Percentiles rank a stretch among this genome's conserved stretches.
These are phyloP conservation scores for Diospyros kaki DNA, from an alignment of 148 eudicot genomes.

Conservation along the genomic window DNA sequence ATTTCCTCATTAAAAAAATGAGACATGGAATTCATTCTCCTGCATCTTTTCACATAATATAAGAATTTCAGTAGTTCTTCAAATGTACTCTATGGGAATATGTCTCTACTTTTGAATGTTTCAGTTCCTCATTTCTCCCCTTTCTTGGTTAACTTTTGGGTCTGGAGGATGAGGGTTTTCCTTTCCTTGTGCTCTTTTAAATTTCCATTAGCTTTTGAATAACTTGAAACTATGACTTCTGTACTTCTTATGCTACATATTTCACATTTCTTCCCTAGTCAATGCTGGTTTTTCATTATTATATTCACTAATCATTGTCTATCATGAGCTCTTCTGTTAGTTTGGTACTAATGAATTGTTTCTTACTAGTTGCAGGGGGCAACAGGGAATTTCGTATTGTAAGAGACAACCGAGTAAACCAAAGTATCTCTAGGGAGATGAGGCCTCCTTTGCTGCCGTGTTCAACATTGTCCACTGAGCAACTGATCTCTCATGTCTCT, in stretches of 20 bases:
- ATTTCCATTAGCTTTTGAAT: background rate
- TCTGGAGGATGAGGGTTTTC: background rate
- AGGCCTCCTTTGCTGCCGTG: slow-evolving; percentile 32
- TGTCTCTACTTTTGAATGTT: background rate
- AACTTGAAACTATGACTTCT: background rate
- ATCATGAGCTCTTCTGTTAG: background rate
- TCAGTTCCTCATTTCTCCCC: background rate
- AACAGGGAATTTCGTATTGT: slow-evolving; percentile 84
- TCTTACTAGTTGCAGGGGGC: slow-evolving; percentile 36
- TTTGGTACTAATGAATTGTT: background rate
- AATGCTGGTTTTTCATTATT: background rate
- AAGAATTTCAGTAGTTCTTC: too few relatives aligned
- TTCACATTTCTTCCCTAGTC: background rate
- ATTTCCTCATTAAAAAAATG: too few relatives aligned
- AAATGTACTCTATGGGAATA: background rate
- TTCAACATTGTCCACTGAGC: slow-evolving; percentile 36
- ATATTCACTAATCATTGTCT: background rate
- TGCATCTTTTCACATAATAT: too few relatives aligned
- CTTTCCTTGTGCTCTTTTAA: background rate
- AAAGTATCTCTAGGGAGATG: slow-evolving; percentile 36
- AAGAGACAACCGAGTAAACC: slow-evolving; percentile 75
- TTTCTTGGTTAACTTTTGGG: too few relatives aligned
- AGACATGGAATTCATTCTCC: too few relatives aligned
- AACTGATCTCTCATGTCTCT: slow-evolving; percentile 22
- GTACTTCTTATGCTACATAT: background rate